Evolutionary conservation across 2,329 filamentous ascomycete genomes (phyloP).

Genomic region (Colletotrichum aenigma): DNA sequence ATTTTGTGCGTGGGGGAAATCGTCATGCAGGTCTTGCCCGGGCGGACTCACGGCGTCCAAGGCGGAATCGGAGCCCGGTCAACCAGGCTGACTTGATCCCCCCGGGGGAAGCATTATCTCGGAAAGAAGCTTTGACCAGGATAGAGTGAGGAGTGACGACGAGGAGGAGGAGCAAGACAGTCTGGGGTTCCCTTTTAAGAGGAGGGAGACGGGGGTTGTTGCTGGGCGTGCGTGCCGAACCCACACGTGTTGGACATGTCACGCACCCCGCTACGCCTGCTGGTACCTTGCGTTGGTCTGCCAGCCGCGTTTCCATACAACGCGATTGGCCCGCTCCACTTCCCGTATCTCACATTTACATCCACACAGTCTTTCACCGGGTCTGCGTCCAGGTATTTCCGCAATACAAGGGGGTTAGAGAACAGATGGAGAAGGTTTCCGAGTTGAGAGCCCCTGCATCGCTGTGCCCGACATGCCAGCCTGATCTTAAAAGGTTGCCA

Average conservation of each 20-base stretch:
- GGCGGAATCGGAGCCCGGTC: not conserved
- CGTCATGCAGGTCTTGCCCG: not conserved
- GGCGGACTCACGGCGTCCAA: not conserved
- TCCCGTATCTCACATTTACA: not conserved
- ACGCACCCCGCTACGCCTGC: not conserved
- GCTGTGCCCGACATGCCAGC: not conserved
- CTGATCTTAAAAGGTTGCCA: not conserved
- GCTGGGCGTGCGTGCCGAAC: not conserved
- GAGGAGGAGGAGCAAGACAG: not conserved
- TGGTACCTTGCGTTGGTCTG: not conserved
- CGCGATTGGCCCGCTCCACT: not conserved
- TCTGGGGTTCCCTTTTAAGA: not conserved
- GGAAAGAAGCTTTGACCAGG: not conserved
- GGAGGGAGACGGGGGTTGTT: not conserved
- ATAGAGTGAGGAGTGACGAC: not conserved
- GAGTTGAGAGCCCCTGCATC: not conserved
- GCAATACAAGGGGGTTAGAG: not conserved
- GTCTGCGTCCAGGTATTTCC: not conserved
- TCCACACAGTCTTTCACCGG: not conserved
- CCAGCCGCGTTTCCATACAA: not conserved
- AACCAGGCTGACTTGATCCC: not conserved
- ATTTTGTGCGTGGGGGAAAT: not conserved
- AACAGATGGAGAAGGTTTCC: not conserved
- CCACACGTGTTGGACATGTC: not conserved
- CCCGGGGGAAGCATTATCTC: not conserved